Evolutionary conservation across 345 rosid species (phyloP), one percentile per base, ranked within the genome.

Genomic region (Rhodamnia rubescens): DNA sequence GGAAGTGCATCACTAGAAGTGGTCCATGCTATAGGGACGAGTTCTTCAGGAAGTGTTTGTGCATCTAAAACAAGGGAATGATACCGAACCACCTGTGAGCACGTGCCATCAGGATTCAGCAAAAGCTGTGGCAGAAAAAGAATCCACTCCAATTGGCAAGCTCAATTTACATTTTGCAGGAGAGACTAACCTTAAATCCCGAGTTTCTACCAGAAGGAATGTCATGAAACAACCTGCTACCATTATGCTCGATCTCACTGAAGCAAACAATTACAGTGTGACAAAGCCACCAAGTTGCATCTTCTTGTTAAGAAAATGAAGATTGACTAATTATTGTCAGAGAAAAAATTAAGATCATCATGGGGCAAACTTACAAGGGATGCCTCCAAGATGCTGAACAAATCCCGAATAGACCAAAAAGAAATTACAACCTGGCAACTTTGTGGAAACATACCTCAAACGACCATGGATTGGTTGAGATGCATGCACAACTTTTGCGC

Each of bases 401-500:
- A 44, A 24, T 42, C 52, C 75, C 49, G 20, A 27, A 58, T 40
- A 82, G 56, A 86, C 42, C 6, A 27, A 58, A 32, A 64, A 36
- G 22, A 49, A 69, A 32, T 56, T 69, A 82, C 53, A 53, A 50
- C 50, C 83, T 74, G 61, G 83, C 57, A 84, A 53, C 84, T 26
- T 40, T 82, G 86, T 84, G 83, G 50, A 80, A 83, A 75, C 83
- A 84, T 92, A 97, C 99, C 99, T 97, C 90, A 96, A 88, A 20
- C 98, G 96, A 85, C 98, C 99, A 89, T 97, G 99, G 84, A 97
- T 94, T 75, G 99, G 98, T 88, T 96, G 98, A 36, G 95, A 85
- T 83, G 98, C 99, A 83, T 95, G 99, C 86, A 93, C 92, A 85
- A 97, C 90, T 88, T 85, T 90, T 88, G 98, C 99, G 83, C 98